A percentile compares a stretch with the other conserved stretches of the same genome.
These are phyloP conservation scores for Wallacemonas sp. DNA, from an alignment of 208 protist genomes.

Conservation along the genomic window DNA sequence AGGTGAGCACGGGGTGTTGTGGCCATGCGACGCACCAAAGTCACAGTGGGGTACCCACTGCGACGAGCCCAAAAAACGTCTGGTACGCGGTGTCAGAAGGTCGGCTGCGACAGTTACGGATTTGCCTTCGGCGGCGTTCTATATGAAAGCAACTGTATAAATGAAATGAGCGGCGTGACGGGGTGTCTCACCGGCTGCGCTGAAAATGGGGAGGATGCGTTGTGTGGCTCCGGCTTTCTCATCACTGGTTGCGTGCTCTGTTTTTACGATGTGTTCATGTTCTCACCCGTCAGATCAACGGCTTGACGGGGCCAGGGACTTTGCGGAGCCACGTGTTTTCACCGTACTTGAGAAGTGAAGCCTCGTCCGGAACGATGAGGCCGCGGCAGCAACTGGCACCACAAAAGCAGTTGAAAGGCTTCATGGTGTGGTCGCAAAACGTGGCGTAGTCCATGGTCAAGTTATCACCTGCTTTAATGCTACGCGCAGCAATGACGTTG, in stretches of 20 bases:
- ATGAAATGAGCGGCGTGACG: too few relatives aligned
- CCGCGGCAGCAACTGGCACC: slow-evolving; percentile 59
- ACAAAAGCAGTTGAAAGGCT: slow-evolving; percentile 79
- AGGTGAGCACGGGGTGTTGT: too few relatives aligned
- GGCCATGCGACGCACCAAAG: too few relatives aligned
- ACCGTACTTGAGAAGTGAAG: slow-evolving; percentile 55
- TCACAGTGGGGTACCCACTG: too few relatives aligned
- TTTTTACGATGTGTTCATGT: neutral
- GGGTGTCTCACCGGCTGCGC: too few relatives aligned
- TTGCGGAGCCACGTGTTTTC: slow-evolving; percentile 62
- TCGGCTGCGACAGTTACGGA: too few relatives aligned
- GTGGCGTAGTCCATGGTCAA: slow-evolving; percentile 90
- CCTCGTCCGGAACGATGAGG: slow-evolving; percentile 51
- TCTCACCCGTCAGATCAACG: slow-evolving; percentile 6
- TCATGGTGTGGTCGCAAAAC: slow-evolving; percentile 88
- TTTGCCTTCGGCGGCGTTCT: too few relatives aligned
- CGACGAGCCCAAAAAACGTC: too few relatives aligned
- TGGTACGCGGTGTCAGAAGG: too few relatives aligned
- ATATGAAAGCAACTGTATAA: too few relatives aligned
- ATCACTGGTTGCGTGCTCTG: neutral
- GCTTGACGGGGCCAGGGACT: slow-evolving; percentile 20
- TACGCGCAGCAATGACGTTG: slow-evolving; percentile 76
- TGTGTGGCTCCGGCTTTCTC: neutral
- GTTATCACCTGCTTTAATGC: slow-evolving; percentile 70
- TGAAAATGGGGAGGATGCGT: neutral